These are phyloP conservation scores for Gossypium arboreum DNA, from an alignment of 345 rosid species.

Conservation along the genomic window DNA sequence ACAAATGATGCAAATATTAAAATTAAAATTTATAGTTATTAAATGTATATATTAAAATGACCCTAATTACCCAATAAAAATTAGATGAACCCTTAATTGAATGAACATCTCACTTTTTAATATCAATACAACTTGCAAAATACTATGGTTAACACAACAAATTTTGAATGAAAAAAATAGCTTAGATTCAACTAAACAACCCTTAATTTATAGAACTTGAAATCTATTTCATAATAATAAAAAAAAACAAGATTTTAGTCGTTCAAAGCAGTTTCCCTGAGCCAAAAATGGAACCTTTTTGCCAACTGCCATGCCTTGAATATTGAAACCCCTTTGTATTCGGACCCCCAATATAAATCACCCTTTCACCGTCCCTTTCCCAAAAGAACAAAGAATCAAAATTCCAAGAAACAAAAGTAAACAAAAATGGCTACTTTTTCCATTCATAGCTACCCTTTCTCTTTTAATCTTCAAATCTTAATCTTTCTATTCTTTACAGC, in stretches of 20 bases:
- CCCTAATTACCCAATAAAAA: too few species aligned
- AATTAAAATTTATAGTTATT: too few species aligned
- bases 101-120: neutral
- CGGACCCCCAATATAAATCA: neutral
- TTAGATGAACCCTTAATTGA: too few species aligned
- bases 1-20: too few species aligned
- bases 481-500: slow-evolving; percentile 19
- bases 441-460: slow-evolving; percentile 1
- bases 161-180: neutral
- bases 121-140: neutral
- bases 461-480: slow-evolving; percentile 13
- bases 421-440: slow-evolving; percentile 24
- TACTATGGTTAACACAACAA: neutral
- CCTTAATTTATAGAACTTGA: neutral
- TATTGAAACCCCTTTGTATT: neutral
- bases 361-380: neutral
- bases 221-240: neutral
- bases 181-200: neutral
- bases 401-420: neutral
- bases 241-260: neutral
- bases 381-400: neutral
- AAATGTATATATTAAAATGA: too few species aligned
- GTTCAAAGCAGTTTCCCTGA: neutral
- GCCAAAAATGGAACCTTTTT: slow-evolving; percentile 7
- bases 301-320: neutral